Evolutionary conservation across 306 rosid genomes (phyloP), one percentile per base, ranked within the genome.

Genomic region (Ormosia emarginata): DNA sequence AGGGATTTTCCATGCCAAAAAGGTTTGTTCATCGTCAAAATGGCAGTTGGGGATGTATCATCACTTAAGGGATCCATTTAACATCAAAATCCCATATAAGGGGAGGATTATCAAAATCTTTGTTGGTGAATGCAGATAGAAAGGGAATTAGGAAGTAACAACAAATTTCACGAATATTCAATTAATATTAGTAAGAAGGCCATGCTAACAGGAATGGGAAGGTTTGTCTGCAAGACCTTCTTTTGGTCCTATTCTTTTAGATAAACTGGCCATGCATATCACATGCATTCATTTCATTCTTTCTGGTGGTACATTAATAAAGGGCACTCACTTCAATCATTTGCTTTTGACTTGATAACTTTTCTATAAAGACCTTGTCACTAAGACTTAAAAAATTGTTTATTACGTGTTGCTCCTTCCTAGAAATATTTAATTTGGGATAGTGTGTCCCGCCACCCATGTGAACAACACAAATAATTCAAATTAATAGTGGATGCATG

Each of bases 241-340:
- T 66, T 53, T 18, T 13, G 57, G 78, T 61, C 36, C 11, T 8
- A 46, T 8, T 36, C 68, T 39, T 71, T 18, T 8, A 29, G 64
- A 68, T 18, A 13, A 71, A 71, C 24, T 5, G 14, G 46, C 67
- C 77, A 81, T 81, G 83, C 37, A 67, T 47, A 81, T 81, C 78
- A 72, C 81, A 77, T 77, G 88, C 74, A 29, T 55, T 39, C 11
- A 24, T 37, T 18, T 79, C 36, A 77, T 80, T 61, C 39, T 53
- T 69, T 14, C 40, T 50, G 24, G 18, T 33, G 36, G 6, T 47
- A 17, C 53, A 58, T 13, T 13, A 18, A 34, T 81, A 62, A 69
- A 70, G 40, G 39, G 53, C 67, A 73, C 81, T 50, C 53, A 49
- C 74, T 40, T 52, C 84, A 82, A 82, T 71, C 73, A 67, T 82